A percentile compares a stretch with the other conserved stretches of the same genome.
Conservation (phyloP, 148 eudicot species). For the Linanthus parryae region DNA sequence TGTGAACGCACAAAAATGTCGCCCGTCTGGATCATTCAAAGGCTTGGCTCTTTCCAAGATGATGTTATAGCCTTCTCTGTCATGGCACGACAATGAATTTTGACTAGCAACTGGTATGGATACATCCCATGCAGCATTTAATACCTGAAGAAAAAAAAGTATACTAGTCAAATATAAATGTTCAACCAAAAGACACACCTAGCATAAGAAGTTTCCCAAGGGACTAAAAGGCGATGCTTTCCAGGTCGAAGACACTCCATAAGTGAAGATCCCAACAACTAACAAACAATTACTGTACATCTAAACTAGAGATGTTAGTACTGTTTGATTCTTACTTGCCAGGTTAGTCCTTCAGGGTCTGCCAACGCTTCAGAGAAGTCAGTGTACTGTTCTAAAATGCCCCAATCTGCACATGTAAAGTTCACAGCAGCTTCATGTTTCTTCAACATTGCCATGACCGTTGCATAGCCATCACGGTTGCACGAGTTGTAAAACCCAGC, state of each 20-base stretch:
- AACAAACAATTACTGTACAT: too few relatives aligned
- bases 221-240: too few relatives aligned
- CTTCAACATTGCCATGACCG: conserved; percentile 66
- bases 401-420: conserved; percentile 57
- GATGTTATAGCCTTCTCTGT: conserved; percentile 65
- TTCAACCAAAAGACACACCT: neutral
- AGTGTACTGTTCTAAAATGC: conserved; percentile 37
- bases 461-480: conserved; percentile 89
- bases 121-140: conserved; percentile 95
- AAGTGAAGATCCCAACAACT: too few relatives aligned
- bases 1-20: conserved; percentile 66
- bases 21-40: conserved; percentile 78
- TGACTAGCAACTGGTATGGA: conserved; percentile 61
- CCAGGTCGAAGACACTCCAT: too few relatives aligned
- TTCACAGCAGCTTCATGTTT: conserved; percentile 64
- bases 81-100: conserved; percentile 71
- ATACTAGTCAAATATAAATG: neutral
- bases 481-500: conserved; percentile 86
- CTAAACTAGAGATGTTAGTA: too few relatives aligned
- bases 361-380: conserved; percentile 57
- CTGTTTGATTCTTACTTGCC: conserved; percentile 99
- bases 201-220: too few relatives aligned
- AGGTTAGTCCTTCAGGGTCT: conserved; percentile 73
- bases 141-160: conserved; percentile 37
- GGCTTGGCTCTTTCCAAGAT: conserved; percentile 85